These are phyloP conservation scores for Ophidiomyces ophidiicola DNA, from an alignment of 2,329 filamentous ascomycete species.

Conservation along the genomic window DNA sequence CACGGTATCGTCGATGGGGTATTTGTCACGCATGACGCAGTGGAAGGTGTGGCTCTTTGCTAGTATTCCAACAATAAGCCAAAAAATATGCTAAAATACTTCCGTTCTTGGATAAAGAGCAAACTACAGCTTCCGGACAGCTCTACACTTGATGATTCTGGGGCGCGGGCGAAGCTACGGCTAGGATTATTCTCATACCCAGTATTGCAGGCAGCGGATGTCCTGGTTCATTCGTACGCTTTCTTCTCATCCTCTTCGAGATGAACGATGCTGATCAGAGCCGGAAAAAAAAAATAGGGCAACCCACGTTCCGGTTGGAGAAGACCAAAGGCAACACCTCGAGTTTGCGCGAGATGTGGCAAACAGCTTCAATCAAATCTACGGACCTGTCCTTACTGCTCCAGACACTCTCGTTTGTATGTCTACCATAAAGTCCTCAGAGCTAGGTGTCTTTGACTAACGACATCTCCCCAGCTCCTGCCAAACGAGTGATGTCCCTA, in stretches of 20 bases:
- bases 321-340: slow-evolving; percentile 86
- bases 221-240: slow-evolving; percentile 64
- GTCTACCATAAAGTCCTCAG: slow-evolving; percentile 11
- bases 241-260: slow-evolving; percentile 13
- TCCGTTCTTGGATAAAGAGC: slow-evolving; percentile 42
- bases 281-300: slow-evolving; percentile 47
- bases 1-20: slow-evolving; percentile 81
- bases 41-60: slow-evolving; percentile 60
- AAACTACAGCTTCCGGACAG: slow-evolving; percentile 57
- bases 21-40: slow-evolving; percentile 96
- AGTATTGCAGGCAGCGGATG: slow-evolving; percentile 87
- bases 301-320: slow-evolving; percentile 92
- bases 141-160: slow-evolving; percentile 45
- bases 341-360: slow-evolving; percentile 84
- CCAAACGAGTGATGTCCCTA: slow-evolving; percentile 82
- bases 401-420: slow-evolving; percentile 63
- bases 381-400: slow-evolving; percentile 49
- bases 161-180: slow-evolving; percentile 54
- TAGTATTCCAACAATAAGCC: slow-evolving; percentile 3
- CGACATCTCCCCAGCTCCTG: slow-evolving; percentile 45
- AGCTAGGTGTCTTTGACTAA: neutral
- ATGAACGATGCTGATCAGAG: neutral
- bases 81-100: too few relatives aligned
- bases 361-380: slow-evolving; percentile 71
- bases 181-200: slow-evolving; percentile 92